Conservation (phyloP, 148 eudicot species). For the Nepenthes gracilis region DNA sequence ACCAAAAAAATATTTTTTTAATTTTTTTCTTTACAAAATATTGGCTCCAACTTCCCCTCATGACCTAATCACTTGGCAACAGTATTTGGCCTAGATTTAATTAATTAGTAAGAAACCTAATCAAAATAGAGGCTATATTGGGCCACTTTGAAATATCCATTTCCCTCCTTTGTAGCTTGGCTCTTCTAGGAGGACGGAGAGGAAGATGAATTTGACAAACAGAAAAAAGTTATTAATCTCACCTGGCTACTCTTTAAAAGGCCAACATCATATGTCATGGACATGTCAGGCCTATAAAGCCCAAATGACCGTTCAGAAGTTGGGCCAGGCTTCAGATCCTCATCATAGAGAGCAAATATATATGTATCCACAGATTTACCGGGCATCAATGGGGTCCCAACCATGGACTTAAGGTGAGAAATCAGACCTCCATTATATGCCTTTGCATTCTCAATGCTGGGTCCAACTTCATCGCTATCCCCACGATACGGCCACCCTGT, state of each 20-base stretch:
- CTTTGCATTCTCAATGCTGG: constrained; percentile 66
- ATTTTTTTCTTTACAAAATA: too few species aligned
- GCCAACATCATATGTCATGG: constrained; percentile 52
- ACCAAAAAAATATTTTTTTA: too few species aligned
- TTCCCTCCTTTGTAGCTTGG: too few species aligned
- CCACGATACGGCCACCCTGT: constrained; percentile 94
- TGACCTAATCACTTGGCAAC: too few species aligned
- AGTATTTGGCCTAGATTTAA: too few species aligned
- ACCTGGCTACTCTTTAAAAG: constrained; percentile 47
- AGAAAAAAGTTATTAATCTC: constrained; percentile 1
- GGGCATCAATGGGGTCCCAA: constrained; percentile 88
- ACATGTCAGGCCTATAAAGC: constrained; percentile 54
- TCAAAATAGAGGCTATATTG: too few species aligned
- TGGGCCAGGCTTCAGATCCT: constrained; percentile 78
- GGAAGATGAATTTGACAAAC: too few species aligned
- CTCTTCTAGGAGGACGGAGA: too few species aligned
- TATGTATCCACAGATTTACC: constrained; percentile 77
- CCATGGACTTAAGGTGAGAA: constrained; percentile 58
- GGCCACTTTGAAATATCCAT: too few species aligned
- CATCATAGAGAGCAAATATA: constrained; percentile 84
- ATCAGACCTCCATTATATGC: constrained; percentile 69
- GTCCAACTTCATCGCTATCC: constrained; percentile 62
- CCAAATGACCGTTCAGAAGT: constrained; percentile 68
- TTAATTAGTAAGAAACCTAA: too few species aligned
- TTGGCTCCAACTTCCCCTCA: too few species aligned